Percentiles rank a stretch among this genome's conserved stretches.
phyloP scores from a whole-genome alignment of 1,284 basidiomycete genomes.

The Mycena sp. region DNA sequence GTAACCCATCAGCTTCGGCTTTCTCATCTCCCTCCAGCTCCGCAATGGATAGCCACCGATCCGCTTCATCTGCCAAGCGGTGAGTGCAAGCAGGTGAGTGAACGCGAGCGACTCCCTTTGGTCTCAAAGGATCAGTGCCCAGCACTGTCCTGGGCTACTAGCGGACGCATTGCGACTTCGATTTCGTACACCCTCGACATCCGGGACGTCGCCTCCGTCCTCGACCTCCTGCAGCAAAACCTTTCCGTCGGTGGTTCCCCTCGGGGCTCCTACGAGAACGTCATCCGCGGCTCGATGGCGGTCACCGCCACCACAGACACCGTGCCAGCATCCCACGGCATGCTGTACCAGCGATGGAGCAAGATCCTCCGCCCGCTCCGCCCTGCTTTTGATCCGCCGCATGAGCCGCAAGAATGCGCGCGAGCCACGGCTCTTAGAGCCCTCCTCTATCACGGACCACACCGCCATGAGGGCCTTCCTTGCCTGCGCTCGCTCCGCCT shows the following conservation, averaged over 20 bases:
- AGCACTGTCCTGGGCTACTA: no score
- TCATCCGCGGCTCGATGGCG: not conserved
- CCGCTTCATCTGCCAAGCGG: no score
- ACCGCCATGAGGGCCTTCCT: not conserved
- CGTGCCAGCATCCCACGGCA: no score
- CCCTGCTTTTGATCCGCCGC: conserved; percentile 1
- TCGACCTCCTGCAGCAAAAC: not conserved
- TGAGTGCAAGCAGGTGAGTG: no score
- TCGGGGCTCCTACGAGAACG: not conserved
- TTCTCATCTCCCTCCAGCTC: no score
- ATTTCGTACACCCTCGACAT: no score
- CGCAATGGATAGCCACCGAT: no score
- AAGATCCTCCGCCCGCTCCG: not conserved
- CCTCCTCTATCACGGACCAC: not conserved
- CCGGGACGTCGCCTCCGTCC: no score
- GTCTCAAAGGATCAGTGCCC: no score
- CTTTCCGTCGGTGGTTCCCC: not conserved
- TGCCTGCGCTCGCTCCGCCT: not conserved
- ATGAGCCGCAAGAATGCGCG: not conserved
- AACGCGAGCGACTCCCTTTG: no score
- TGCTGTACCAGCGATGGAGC: conserved; percentile 5
- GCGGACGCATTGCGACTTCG: no score
- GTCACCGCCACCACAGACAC: not conserved
- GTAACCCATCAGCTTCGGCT: conserved; percentile 8
- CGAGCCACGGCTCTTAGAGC: not conserved